A percentile compares a stretch with the other conserved stretches of the same genome.
These are phyloP conservation scores for Dendrobium officinale DNA, from an alignment of 106 monocot species.

Conservation along the genomic window DNA sequence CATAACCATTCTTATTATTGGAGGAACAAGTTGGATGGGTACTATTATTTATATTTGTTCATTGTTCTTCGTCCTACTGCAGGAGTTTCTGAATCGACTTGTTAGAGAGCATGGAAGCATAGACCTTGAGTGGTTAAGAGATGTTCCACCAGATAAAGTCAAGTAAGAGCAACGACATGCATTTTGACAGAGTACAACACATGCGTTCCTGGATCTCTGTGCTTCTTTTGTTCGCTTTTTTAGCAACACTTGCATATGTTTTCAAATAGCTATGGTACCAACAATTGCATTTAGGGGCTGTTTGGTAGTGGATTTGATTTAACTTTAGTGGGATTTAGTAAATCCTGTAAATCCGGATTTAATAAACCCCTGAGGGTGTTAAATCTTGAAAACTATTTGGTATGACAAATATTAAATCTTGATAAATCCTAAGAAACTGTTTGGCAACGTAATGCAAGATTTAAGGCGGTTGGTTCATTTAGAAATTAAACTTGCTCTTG, in stretches of 20 bases:
- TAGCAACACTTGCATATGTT: background rate
- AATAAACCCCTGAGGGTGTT: no score
- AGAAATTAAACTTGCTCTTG: no score
- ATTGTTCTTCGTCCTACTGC: constrained; percentile 1
- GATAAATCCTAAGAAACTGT: no score
- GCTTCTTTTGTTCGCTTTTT: background rate
- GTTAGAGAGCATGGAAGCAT: constrained; percentile 29
- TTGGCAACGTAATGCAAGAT: no score
- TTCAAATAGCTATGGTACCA: background rate
- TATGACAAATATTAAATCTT: no score
- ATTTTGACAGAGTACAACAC: background rate
- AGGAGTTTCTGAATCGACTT: constrained; percentile 26
- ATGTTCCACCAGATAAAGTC: constrained; percentile 22
- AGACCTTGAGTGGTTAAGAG: constrained; percentile 31
- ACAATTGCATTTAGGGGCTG: background rate
- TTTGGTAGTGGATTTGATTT: no score
- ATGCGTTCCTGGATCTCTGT: background rate
- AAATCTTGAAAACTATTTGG: no score
- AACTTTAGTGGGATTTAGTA: no score
- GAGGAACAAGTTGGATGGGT: background rate
- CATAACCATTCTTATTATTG: background rate
- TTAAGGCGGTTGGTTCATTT: no score
- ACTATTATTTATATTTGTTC: background rate
- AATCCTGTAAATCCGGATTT: no score
- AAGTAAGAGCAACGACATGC: constrained; percentile 20